phyloP scores from a whole-genome alignment of 352 stramenopile genomes.

The Elongisporangium prolatum region DNA sequence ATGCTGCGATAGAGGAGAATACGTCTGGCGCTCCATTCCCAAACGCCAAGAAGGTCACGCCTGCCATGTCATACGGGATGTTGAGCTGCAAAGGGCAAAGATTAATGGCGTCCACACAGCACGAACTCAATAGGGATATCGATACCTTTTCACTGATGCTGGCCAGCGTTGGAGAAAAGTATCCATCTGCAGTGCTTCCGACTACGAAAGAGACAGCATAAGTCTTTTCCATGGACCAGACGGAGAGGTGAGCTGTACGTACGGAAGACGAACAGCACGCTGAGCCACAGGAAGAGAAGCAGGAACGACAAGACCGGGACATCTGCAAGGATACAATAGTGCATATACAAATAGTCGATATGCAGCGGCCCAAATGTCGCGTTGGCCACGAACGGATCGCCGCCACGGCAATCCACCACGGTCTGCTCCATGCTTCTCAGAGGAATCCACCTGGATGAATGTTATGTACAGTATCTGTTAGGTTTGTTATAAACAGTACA shows the following conservation, averaged over 20 bases:
- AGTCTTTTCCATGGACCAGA: neutral
- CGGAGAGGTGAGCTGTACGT: conserved; percentile 9
- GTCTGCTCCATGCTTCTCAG: neutral
- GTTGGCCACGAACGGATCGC: conserved; percentile 40
- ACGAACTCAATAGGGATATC: conserved; percentile 1
- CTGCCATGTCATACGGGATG: conserved; percentile 90
- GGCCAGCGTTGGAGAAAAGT: conserved; percentile 96
- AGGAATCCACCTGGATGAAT: neutral
- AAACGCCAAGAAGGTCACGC: conserved; percentile 97
- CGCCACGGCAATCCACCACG: conserved; percentile 13
- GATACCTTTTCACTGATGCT: conserved; percentile 91
- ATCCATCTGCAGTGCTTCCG: conserved; percentile 96
- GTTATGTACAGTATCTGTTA: neutral
- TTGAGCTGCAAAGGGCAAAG: conserved; percentile 32
- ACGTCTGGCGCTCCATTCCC: conserved; percentile 98
- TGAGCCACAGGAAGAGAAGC: conserved; percentile 63
- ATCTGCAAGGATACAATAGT: conserved; percentile 60
- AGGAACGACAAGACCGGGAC: conserved; percentile 43
- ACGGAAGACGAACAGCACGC: conserved; percentile 81
- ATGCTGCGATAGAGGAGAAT: conserved; percentile 89
- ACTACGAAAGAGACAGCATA: conserved; percentile 45
- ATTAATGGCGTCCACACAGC: conserved; percentile 1
- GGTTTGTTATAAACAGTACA: neutral
- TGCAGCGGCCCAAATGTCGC: conserved; percentile 63
- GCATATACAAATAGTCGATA: conserved; percentile 78